Percentiles rank a stretch among this genome's conserved stretches.
These are phyloP conservation scores for Geosmithia putterillii DNA, from an alignment of 2,329 filamentous ascomycete genomes.

Conservation along the genomic window DNA sequence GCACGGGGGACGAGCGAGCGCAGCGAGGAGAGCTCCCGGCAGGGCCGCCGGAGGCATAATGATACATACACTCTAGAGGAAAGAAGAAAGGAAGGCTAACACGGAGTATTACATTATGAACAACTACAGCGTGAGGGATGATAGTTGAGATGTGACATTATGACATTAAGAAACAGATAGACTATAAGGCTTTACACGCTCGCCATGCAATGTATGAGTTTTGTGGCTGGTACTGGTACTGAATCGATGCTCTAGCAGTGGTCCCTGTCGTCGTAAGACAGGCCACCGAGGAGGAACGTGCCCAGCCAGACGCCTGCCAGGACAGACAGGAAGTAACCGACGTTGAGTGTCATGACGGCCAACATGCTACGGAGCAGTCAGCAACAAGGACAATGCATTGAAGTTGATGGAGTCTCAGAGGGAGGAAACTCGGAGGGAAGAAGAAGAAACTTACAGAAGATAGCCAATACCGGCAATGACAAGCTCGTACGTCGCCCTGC, in stretches of 20 bases:
- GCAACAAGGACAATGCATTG: neutral
- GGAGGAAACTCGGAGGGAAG: neutral
- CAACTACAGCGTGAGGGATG: too few species aligned
- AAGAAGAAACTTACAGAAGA: slow-evolving; percentile 52
- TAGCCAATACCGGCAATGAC: slow-evolving; percentile 60
- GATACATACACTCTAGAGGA: too few species aligned
- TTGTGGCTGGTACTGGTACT: too few species aligned
- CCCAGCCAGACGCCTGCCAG: slow-evolving; percentile 63
- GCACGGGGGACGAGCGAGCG: too few species aligned
- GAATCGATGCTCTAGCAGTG: neutral
- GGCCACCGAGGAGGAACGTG: slow-evolving; percentile 52
- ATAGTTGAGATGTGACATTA: too few species aligned
- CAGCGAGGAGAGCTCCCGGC: too few species aligned
- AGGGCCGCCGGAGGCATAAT: too few species aligned
- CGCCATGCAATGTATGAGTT: neutral
- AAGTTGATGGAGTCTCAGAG: neutral
- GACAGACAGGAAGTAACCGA: slow-evolving; percentile 63
- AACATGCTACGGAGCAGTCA: slow-evolving; percentile 52
- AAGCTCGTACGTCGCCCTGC: slow-evolving; percentile 8
- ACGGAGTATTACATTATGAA: too few species aligned
- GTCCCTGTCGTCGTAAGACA: slow-evolving; percentile 1
- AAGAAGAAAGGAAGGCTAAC: too few species aligned
- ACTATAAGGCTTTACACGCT: too few species aligned
- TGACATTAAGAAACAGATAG: too few species aligned
- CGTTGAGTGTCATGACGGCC: slow-evolving; percentile 69